These are phyloP conservation scores for Fusarium veterinarium DNA, from an alignment of 2,329 filamentous ascomycete species.

Conservation along the genomic window DNA sequence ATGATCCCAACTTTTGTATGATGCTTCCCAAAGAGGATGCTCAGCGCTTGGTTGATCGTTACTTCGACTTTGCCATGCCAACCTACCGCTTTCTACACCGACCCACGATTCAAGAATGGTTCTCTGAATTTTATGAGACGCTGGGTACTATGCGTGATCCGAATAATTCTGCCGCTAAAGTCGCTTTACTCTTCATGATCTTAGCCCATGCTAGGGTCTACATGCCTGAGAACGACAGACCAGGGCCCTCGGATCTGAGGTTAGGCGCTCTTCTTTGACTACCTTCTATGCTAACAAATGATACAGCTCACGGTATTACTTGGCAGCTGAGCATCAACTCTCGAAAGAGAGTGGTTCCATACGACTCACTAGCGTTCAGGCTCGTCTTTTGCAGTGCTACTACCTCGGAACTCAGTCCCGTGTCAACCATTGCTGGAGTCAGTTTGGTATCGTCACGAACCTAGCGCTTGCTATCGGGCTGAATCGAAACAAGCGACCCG, in stretches of 20 bases:
- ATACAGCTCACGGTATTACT: constrained; percentile 38
- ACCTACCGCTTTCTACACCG: constrained; percentile 67
- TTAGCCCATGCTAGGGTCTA: constrained; percentile 64
- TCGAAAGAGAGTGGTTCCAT: constrained; percentile 53
- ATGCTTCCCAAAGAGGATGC: constrained; percentile 54
- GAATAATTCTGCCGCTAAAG: constrained; percentile 42
- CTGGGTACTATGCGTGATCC: constrained; percentile 44
- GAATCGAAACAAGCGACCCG: constrained; percentile 33
- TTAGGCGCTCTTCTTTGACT: background rate
- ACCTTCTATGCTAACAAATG: background rate
- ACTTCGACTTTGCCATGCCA: constrained; percentile 68
- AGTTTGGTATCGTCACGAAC: constrained; percentile 57
- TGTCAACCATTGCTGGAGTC: constrained; percentile 60
- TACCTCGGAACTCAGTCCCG: constrained; percentile 59
- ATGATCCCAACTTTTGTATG: constrained; percentile 52
- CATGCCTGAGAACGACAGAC: constrained; percentile 43
- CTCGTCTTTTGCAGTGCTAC: constrained; percentile 55
- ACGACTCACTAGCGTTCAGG: constrained; percentile 55
- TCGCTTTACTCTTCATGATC: constrained; percentile 60
- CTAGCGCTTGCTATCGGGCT: constrained; percentile 52
- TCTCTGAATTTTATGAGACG: constrained; percentile 54
- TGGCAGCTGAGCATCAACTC: constrained; percentile 52
- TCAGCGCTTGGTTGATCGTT: constrained; percentile 57
- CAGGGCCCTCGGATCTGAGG: constrained; percentile 41
- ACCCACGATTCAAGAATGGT: constrained; percentile 61